phyloP scores from a whole-genome alignment of 1,139 yeast species.

The Saccharomyces hybrid region DNA sequence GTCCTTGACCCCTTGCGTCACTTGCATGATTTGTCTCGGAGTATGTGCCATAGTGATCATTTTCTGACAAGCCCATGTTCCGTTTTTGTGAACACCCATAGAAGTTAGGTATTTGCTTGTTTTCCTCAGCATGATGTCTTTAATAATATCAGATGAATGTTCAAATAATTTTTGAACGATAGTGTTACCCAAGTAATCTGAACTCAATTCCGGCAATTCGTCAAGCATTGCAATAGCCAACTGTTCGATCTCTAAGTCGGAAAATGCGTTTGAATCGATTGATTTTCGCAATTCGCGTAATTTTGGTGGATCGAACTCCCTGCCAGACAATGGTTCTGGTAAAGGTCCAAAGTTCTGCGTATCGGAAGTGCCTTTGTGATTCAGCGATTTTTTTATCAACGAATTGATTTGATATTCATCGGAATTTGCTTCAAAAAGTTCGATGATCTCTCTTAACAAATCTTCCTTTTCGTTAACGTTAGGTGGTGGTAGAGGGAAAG shows the following conservation, averaged over 20 bases:
- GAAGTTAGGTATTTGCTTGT: slow-evolving; percentile 79
- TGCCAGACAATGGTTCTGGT: slow-evolving; percentile 54
- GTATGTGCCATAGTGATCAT: slow-evolving; percentile 70
- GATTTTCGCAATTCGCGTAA: slow-evolving; percentile 52
- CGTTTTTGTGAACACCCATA: slow-evolving; percentile 93
- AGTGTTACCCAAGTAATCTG: slow-evolving; percentile 93
- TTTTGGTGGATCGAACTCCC: slow-evolving; percentile 84
- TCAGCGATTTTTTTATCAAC: slow-evolving; percentile 35
- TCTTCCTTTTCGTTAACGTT: slow-evolving; percentile 15
- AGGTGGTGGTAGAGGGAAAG: slow-evolving; percentile 32
- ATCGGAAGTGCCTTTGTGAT: slow-evolving; percentile 33
- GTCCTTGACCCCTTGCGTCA: slow-evolving; percentile 67
- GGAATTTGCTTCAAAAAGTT: slow-evolving; percentile 24
- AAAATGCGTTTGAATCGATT: slow-evolving; percentile 38
- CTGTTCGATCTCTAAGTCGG: slow-evolving; percentile 62
- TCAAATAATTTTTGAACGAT: slow-evolving; percentile 88
- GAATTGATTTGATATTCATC: slow-evolving; percentile 27
- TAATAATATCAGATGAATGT: slow-evolving; percentile 59
- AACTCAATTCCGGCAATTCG: slow-evolving; percentile 84
- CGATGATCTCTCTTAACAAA: slow-evolving; percentile 21
- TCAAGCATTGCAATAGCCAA: slow-evolving; percentile 77
- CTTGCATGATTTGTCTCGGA: slow-evolving; percentile 61
- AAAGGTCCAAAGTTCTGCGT: slow-evolving; percentile 56
- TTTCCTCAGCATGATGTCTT: slow-evolving; percentile 73
- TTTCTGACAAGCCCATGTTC: slow-evolving; percentile 99